Conservation (phyloP, 768 basidiomycete species). For the Collybia sordida region DNA sequence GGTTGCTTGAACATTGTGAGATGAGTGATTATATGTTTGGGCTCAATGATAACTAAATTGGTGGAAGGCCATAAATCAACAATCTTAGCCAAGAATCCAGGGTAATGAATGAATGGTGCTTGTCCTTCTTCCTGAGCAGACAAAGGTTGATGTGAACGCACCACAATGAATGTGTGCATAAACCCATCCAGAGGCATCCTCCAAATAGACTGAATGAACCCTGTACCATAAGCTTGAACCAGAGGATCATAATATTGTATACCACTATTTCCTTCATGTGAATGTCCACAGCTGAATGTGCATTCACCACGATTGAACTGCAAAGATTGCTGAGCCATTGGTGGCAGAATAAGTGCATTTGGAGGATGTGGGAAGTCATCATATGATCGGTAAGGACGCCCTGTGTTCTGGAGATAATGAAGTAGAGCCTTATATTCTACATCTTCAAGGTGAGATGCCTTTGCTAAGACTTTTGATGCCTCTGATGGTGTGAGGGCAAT, state of each 20-base stretch:
- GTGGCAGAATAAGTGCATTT: slow-evolving; percentile 13
- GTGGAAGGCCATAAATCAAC: slow-evolving; percentile 12
- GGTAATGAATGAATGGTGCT: slow-evolving; percentile 16
- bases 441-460: slow-evolving; percentile 5
- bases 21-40: slow-evolving; percentile 23
- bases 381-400: slow-evolving; percentile 5
- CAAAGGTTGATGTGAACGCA: slow-evolving; percentile 16
- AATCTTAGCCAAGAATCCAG: slow-evolving; percentile 13
- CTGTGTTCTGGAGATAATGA: slow-evolving; percentile 13
- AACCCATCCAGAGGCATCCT: slow-evolving; percentile 17
- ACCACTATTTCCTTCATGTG: slow-evolving; percentile 20
- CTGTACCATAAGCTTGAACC: not conserved
- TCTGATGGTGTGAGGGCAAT: slow-evolving; percentile 2
- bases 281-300: slow-evolving; percentile 16
- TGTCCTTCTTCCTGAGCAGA: slow-evolving; percentile 9
- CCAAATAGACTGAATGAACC: not conserved
- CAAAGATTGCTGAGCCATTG: slow-evolving; percentile 6
- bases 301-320: slow-evolving; percentile 12
- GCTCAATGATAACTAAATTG: slow-evolving; percentile 19
- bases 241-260: slow-evolving; percentile 19
- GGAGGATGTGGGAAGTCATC: slow-evolving; percentile 12
- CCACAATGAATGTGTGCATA: slow-evolving; percentile 17
- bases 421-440: slow-evolving; percentile 15
- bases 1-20: slow-evolving; percentile 14
- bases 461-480: slow-evolving; percentile 8